Evolutionary conservation across 345 rosid species (phyloP).

Genomic region (Rhodomyrtus tomentosa): DNA sequence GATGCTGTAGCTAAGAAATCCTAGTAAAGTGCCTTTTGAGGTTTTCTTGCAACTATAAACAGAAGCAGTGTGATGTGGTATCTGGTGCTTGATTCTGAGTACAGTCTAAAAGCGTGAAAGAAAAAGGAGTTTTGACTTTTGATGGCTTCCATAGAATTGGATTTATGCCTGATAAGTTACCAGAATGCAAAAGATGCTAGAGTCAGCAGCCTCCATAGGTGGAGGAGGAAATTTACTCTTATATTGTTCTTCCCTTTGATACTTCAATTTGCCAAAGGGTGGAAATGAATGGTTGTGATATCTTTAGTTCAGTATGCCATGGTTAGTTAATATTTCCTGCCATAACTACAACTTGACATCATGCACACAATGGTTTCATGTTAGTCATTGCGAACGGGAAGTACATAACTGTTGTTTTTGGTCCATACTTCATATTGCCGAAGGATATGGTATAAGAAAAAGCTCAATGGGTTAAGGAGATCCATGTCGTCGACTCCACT

Average conservation of each 20-base stretch:
- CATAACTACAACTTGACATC: neutral
- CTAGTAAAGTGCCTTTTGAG: neutral
- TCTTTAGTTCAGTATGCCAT: neutral
- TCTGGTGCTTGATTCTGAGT: neutral
- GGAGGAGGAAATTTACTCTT: neutral
- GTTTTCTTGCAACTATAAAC: neutral
- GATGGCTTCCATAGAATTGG: neutral
- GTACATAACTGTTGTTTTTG: neutral
- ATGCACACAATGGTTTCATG: neutral
- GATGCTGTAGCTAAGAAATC: neutral
- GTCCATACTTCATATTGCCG: neutral
- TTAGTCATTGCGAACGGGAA: neutral
- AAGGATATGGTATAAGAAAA: neutral
- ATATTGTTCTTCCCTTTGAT: neutral
- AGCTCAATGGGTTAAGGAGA: neutral
- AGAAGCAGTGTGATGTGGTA: neutral
- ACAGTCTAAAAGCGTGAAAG: neutral
- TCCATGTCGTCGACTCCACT: neutral
- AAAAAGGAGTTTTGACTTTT: neutral
- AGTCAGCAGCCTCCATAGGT: neutral
- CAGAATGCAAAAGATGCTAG: neutral
- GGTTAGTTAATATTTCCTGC: neutral
- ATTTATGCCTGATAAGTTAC: neutral
- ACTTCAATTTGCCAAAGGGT: neutral
- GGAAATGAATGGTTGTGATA: neutral